Evolutionary conservation across 441 rosid genomes (phyloP), one percentile per base, ranked within the genome.

Genomic region (Pelargonium australe): DNA sequence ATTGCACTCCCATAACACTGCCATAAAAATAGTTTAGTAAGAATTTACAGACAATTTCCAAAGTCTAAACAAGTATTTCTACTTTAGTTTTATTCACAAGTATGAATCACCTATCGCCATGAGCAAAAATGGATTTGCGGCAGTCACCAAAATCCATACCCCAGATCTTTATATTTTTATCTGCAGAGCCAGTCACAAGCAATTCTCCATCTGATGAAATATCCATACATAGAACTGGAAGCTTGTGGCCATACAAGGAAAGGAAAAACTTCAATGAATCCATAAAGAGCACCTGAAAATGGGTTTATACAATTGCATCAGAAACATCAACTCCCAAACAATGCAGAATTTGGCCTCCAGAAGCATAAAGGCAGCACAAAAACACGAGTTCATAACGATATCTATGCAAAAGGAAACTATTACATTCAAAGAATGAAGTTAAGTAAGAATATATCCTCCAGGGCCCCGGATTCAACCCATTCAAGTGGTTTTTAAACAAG

Each of bases 61-160:
- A 69, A 45, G 2, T 41, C 19, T 16, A 64, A 67, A 7, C 44
- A 63, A 63, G 58, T 3, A 17, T n/a, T 70, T 45, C 11, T 19
- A 44, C 62, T 47, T 37, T 63, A 40, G 58, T 34, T 25, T 73
- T 20, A 49, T 49, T 68, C 68, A 71, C 31, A 71, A 69, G 66
- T 20, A 64, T 63, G 60, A 11, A 66, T 74, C 79, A 95, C 97
- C 96, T 88, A 74, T 88, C 97, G 75, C 81, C 73, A 72, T 95
- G 99, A 78, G 99, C 99, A 80, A 95, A 95, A 72, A 95, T 84
- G 63, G 99, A 91, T 78, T 85, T 95, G 68, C 91, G 99, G 79
- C 99, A 92, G 76, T 95, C 94, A 67, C 99, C 97, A 77, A 95
- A 95, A 83, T 95, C 99, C 81, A 95, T 75, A 67, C 97, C 99